Evolutionary conservation across 495 filamentous ascomycete genomes (phyloP).

Genomic region (Penicillium macrosclerotiorum): DNA sequence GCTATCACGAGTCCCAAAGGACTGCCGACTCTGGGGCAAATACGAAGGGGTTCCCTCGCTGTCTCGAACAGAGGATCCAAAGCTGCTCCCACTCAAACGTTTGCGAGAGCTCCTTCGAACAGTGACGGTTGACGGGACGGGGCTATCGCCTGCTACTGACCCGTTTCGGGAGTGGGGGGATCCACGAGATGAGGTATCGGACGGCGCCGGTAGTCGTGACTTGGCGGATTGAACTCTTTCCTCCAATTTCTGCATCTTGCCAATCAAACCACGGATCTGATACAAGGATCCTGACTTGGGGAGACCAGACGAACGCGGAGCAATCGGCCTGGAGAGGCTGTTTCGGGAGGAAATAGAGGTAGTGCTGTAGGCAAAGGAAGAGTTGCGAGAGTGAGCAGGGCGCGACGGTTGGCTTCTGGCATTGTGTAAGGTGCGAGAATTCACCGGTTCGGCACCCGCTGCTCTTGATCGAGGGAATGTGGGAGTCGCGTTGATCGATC

Average conservation of each 20-base stretch:
- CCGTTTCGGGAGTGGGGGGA: conserved; percentile 60
- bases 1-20: conserved; percentile 47
- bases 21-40: conserved; percentile 45
- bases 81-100: conserved; percentile 59
- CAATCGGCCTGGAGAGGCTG: conserved; percentile 31
- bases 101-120: conserved; percentile 72
- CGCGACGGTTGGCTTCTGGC: conserved; percentile 38
- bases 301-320: conserved; percentile 40
- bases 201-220: conserved; percentile 83
- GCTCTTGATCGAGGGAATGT: conserved; percentile 40
- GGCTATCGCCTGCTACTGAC: conserved; percentile 49
- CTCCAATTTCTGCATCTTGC: conserved; percentile 95
- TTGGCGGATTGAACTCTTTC: conserved; percentile 89
- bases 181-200: conserved; percentile 73
- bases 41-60: conserved; percentile 47
- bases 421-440: conserved; percentile 41
- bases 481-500: conserved; percentile 46
- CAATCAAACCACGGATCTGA: conserved; percentile 88
- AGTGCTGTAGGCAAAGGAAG: conserved; percentile 52
- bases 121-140: conserved; percentile 72
- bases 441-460: conserved; percentile 33
- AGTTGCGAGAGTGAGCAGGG: conserved; percentile 48
- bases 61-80: conserved; percentile 52
- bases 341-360: conserved; percentile 36
- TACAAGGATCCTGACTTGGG: conserved; percentile 83